These are phyloP conservation scores for Tricholoma hemisulphureum DNA, from an alignment of 768 basidiomycete genomes.

Conservation along the genomic window DNA sequence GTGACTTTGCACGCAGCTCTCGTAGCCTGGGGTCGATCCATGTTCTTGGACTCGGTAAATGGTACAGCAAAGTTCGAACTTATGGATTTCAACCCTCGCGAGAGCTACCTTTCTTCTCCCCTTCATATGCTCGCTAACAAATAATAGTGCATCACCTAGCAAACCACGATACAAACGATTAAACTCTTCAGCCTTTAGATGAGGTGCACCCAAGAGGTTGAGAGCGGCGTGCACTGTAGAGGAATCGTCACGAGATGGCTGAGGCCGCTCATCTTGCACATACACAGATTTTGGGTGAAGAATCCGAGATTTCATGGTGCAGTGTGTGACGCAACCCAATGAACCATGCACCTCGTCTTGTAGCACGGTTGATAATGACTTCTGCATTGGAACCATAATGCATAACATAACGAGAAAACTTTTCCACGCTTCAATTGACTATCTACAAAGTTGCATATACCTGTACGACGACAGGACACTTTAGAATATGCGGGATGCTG, in stretches of 20 bases:
- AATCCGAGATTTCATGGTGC: slow-evolving; percentile 12
- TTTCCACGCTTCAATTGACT: neutral
- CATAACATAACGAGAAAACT: neutral
- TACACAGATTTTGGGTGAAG: slow-evolving; percentile 2
- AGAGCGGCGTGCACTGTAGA: slow-evolving; percentile 6
- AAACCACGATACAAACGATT: slow-evolving; percentile 15
- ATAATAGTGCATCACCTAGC: slow-evolving; percentile 13
- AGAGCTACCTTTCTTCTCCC: slow-evolving; percentile 14
- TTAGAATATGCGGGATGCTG: slow-evolving; percentile 37
- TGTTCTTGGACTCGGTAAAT: neutral
- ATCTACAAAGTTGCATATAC: too few relatives aligned
- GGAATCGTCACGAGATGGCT: neutral
- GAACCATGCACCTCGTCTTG: too few relatives aligned
- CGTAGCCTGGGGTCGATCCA: neutral
- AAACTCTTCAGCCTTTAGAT: slow-evolving; percentile 13
- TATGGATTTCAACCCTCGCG: slow-evolving; percentile 10
- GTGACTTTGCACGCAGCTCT: slow-evolving; percentile 8
- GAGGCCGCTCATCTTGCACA: neutral
- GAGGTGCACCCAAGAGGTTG: slow-evolving; percentile 14
- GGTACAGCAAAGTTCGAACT: slow-evolving; percentile 7
- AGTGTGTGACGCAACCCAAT: neutral
- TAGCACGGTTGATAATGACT: neutral
- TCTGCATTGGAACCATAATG: too few relatives aligned
- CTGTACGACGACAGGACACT: neutral
- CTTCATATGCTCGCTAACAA: slow-evolving; percentile 17